Conservation (phyloP, 331 rosid species). For the Saraca asoca region DNA sequence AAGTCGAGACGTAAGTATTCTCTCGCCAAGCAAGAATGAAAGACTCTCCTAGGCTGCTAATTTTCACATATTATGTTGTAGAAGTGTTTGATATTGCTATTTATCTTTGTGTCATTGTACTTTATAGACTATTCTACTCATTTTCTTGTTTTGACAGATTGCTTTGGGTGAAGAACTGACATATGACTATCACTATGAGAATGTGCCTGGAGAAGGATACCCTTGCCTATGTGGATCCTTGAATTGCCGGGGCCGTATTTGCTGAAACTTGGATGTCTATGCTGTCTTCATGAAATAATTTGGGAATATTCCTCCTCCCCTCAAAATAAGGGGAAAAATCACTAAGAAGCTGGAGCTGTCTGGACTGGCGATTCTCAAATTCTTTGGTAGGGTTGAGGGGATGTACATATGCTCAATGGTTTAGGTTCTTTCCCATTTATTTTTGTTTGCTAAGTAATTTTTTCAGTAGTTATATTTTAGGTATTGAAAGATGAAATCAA, state of each 20-base stretch:
- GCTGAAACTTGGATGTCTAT: constrained; percentile 34
- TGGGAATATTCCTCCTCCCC: constrained; percentile 9
- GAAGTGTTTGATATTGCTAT: not conserved
- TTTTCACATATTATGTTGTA: not conserved
- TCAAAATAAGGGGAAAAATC: not conserved
- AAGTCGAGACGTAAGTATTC: constrained; percentile 73
- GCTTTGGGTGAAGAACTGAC: constrained; percentile 87
- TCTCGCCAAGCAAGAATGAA: constrained; percentile 8
- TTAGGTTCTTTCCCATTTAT: constrained; percentile 5
- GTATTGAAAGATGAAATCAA: not conserved
- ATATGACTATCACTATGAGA: constrained; percentile 58
- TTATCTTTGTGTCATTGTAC: not conserved
- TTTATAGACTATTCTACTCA: constrained; percentile 10
- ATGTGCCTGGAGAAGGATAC: constrained; percentile 61
- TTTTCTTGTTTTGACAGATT: constrained; percentile 60
- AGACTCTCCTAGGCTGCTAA: not conserved
- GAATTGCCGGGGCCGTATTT: constrained; percentile 64
- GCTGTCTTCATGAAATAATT: constrained; percentile 33
- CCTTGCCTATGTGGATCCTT: constrained; percentile 71
- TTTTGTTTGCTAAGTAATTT: constrained; percentile 21
- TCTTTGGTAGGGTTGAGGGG: constrained; percentile 26
- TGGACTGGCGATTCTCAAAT: constrained; percentile 21
- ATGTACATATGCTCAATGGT: constrained; percentile 40
- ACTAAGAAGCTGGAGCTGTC: constrained; percentile 27
- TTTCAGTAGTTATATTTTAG: constrained; percentile 27